phyloP scores from a whole-genome alignment of 306 rosid species.

The Sicyos baderoa region DNA sequence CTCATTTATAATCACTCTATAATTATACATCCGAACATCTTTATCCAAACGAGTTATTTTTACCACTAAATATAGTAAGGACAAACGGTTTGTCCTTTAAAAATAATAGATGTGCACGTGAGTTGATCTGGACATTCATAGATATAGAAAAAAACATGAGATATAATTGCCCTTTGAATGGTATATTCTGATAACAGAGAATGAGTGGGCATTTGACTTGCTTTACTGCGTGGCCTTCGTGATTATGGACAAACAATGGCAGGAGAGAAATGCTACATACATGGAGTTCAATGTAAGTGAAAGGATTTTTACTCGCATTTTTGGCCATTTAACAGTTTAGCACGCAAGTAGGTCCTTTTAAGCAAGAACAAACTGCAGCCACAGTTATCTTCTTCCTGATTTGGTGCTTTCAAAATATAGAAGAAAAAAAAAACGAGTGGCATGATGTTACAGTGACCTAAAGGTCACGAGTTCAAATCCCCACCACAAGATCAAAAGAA shows the following conservation, averaged over 20 bases:
- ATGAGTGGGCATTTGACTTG: slow-evolving; percentile 84
- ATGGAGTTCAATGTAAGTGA: slow-evolving; percentile 73
- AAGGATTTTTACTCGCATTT: neutral
- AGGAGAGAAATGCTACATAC: slow-evolving; percentile 68
- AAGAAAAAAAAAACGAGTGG: neutral
- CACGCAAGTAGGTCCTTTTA: neutral
- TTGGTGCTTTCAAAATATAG: neutral
- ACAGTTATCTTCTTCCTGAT: neutral
- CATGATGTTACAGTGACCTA: too few species aligned
- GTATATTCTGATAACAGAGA: slow-evolving; percentile 39
- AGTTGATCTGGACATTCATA: too few species aligned
- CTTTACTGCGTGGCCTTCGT: slow-evolving; percentile 81
- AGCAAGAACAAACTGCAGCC: slow-evolving; percentile 24
- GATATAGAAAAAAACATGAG: neutral
- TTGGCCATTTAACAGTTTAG: neutral
- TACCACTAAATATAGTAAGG: too few species aligned
- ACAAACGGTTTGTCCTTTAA: too few species aligned
- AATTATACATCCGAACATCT: too few species aligned
- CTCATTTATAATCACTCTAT: too few species aligned
- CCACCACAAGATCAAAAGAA: too few species aligned
- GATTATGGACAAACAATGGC: slow-evolving; percentile 84
- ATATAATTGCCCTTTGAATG: neutral
- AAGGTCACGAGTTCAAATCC: too few species aligned
- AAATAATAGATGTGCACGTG: too few species aligned
- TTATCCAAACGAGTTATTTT: too few species aligned